Percentiles rank a stretch among this genome's conserved stretches.
These are phyloP conservation scores for Candida methanosorbosa DNA, from an alignment of 805 yeast species.

Conservation along the genomic window DNA sequence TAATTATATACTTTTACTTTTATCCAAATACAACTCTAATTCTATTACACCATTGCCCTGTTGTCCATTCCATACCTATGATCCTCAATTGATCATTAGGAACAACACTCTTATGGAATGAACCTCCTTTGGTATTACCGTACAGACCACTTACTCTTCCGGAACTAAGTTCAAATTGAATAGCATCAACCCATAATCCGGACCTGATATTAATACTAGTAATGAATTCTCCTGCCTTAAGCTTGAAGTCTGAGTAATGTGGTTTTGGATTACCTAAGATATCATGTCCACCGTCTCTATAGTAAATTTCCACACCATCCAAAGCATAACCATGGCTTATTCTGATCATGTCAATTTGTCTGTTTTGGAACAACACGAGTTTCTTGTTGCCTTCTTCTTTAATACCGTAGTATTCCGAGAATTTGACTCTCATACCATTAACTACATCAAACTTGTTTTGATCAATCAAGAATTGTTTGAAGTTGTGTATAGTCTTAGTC, in stretches of 20 bases:
- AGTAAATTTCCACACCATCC: slow-evolving; percentile 65
- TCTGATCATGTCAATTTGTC: slow-evolving; percentile 39
- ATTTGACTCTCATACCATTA: background rate
- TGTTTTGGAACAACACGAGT: slow-evolving; percentile 9
- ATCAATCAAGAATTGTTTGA: slow-evolving; percentile 25
- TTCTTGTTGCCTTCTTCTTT: slow-evolving; percentile 7
- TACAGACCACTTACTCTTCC: slow-evolving; percentile 47
- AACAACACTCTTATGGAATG: slow-evolving; percentile 45
- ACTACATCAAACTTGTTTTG: background rate
- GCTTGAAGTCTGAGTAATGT: slow-evolving; percentile 44
- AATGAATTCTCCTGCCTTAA: slow-evolving; percentile 53
- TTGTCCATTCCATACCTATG: slow-evolving; percentile 65
- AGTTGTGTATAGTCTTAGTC: slow-evolving; percentile 42
- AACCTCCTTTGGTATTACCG: slow-evolving; percentile 69
- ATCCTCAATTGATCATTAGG: slow-evolving; percentile 57
- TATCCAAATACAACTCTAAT: slow-evolving; percentile 64
- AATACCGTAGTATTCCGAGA: background rate
- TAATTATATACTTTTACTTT: too few species aligned
- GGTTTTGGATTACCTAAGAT: slow-evolving; percentile 45
- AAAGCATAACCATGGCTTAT: slow-evolving; percentile 70
- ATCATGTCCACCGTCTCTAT: slow-evolving; percentile 10
- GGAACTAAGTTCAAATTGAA: slow-evolving; percentile 56
- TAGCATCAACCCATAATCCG: slow-evolving; percentile 88
- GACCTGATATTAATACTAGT: slow-evolving; percentile 54
- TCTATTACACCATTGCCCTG: slow-evolving; percentile 66